Percentiles rank a stretch among this genome's conserved stretches.
These are phyloP conservation scores for Cladosporium sp. DNA, from an alignment of 2,329 filamentous ascomycete species.

Conservation along the genomic window DNA sequence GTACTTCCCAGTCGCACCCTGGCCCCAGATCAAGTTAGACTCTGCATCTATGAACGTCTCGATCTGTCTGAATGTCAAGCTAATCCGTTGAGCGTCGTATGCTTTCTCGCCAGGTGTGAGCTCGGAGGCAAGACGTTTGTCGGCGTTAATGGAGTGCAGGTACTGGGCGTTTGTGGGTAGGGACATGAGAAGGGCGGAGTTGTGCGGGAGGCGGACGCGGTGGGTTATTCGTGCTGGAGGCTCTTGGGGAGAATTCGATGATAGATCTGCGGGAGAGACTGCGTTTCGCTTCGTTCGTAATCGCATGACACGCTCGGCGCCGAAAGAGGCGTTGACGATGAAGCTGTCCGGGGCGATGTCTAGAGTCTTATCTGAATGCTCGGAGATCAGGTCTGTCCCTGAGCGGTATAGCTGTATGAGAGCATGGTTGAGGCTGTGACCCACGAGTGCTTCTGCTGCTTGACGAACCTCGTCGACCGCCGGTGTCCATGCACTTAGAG, in stretches of 20 bases:
- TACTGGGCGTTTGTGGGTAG: conserved; percentile 76
- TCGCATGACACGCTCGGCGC: conserved; percentile 83
- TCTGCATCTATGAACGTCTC: conserved; percentile 71
- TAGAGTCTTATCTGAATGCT: conserved; percentile 94
- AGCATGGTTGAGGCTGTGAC: conserved; percentile 82
- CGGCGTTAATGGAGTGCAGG: conserved; percentile 87
- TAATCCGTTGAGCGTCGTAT: conserved; percentile 73
- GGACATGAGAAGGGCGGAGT: conserved; percentile 81
- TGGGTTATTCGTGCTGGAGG: conserved; percentile 50
- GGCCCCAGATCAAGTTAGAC: conserved; percentile 77
- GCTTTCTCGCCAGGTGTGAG: conserved; percentile 67
- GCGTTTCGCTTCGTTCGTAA: conserved; percentile 70
- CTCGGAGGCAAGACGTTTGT: conserved; percentile 67
- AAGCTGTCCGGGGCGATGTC: conserved; percentile 77
- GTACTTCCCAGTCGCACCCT: conserved; percentile 72
- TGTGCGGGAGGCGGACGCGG: conserved; percentile 74
- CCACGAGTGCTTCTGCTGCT: conserved; percentile 65
- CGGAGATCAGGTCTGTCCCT: conserved; percentile 88
- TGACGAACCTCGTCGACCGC: conserved; percentile 64
- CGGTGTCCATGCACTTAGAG: conserved; percentile 68
- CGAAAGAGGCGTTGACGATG: conserved; percentile 92
- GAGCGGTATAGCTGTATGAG: conserved; percentile 90
- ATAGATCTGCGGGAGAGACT: background rate
- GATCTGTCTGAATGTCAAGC: conserved; percentile 84
- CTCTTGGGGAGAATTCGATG: background rate